Evolutionary conservation across 805 yeast species (phyloP).

Genomic region (Kodamaea laetipori): DNA sequence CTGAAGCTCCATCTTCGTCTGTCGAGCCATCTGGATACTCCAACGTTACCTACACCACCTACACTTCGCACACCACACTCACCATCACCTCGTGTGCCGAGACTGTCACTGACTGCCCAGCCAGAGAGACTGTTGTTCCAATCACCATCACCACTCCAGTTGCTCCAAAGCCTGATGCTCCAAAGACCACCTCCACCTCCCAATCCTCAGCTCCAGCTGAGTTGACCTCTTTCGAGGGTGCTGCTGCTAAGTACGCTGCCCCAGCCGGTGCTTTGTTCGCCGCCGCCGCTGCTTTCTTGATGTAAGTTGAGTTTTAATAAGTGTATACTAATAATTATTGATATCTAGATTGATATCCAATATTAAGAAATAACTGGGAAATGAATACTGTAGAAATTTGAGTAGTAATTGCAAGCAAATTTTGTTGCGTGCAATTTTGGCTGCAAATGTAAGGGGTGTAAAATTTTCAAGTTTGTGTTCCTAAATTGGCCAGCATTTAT

Average conservation of each 20-base stretch:
- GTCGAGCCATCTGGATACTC: conserved; percentile 3
- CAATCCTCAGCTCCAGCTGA: conserved; percentile 22
- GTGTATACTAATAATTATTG: conserved; percentile 1
- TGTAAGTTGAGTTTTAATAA: conserved; percentile 9
- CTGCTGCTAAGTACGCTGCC: conserved; percentile 18
- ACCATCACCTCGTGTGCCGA: conserved; percentile 30
- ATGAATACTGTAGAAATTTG: no score
- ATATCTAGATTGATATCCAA: background rate
- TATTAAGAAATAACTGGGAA: no score
- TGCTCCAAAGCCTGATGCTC: conserved; percentile 9
- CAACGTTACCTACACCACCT: conserved; percentile 11
- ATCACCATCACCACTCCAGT: conserved; percentile 11
- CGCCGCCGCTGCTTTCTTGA: conserved; percentile 19
- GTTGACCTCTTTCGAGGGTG: conserved; percentile 25
- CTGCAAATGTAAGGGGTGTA: no score
- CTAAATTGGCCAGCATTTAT: no score
- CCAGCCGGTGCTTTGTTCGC: conserved; percentile 19
- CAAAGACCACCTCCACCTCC: conserved; percentile 9
- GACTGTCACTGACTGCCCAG: conserved; percentile 27
- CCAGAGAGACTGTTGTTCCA: conserved; percentile 21
- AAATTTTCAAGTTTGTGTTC: no score
- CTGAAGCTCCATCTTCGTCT: no score
- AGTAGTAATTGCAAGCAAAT: no score
- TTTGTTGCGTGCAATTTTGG: no score
- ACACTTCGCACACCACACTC: conserved; percentile 24